These are phyloP conservation scores for Prunus padus DNA, from an alignment of 306 rosid genomes.

Conservation along the genomic window DNA sequence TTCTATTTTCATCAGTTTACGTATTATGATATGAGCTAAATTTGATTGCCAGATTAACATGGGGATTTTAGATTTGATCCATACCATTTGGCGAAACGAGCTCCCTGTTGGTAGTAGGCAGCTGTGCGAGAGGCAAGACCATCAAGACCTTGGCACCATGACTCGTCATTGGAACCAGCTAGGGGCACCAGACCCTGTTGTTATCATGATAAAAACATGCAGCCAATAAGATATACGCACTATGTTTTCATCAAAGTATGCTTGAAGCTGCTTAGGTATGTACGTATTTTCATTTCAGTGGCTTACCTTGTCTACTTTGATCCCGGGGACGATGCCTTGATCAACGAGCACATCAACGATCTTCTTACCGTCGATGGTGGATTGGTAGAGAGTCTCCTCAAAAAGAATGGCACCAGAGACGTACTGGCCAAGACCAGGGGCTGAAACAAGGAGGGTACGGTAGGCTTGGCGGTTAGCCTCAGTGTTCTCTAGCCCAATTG, in stretches of 20 bases:
- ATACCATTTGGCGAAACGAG: conserved; percentile 97
- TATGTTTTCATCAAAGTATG: not conserved
- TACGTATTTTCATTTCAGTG: not conserved
- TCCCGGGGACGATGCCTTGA: conserved; percentile 80
- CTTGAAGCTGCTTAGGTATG: not conserved
- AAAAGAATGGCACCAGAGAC: conserved; percentile 89
- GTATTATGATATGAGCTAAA: not conserved
- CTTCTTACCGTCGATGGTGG: conserved; percentile 77
- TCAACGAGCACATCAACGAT: conserved; percentile 66
- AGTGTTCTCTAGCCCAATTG: conserved; percentile 91
- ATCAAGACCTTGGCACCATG: conserved; percentile 98
- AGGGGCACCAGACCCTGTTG: conserved; percentile 83
- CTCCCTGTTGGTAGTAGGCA: conserved; percentile 92
- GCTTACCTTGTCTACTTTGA: conserved; percentile 83
- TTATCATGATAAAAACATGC: conserved; percentile 12
- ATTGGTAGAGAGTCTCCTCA: conserved; percentile 95
- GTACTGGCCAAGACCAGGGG: conserved; percentile 71
- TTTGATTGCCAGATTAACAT: not conserved
- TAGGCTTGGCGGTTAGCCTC: conserved; percentile 91
- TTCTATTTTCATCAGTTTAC: not conserved
- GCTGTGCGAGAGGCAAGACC: conserved; percentile 89
- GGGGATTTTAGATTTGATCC: not conserved
- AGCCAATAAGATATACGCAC: not conserved
- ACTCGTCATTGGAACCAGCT: conserved; percentile 75
- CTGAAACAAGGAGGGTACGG: conserved; percentile 77